Evolutionary conservation across 805 yeast genomes (phyloP), one percentile per base, ranked within the genome.

Genomic region (Sugiyamaella valdiviana): DNA sequence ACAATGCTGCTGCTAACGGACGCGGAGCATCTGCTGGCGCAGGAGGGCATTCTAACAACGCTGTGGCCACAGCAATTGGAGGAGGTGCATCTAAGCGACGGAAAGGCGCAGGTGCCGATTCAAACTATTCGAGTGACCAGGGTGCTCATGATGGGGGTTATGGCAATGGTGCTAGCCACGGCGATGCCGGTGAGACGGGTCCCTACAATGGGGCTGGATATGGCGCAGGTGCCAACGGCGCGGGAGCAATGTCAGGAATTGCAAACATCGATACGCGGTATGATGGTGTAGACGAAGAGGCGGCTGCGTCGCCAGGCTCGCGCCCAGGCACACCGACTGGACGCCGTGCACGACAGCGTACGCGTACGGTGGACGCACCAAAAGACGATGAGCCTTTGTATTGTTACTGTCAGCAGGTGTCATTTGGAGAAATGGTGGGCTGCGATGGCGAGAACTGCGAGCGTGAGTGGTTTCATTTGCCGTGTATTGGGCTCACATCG

Each of bases 341-440:
- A 29, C 37, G 53, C 24, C 51, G 53, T 7, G 23, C 41, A 39
- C 9, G 49, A 20, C 36, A 49, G 29, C 51, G 57, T 51, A 56
- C 57, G 38, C 42, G 51, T 21, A 15, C 46, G 10, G 50, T 42
- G 7, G 57, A 49, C 3, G 42, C 23, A 10, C 20, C 47, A 17
- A 52, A 55, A 49, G 66, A 63, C 42, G 74, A 72, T 19, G 97
- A 90, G 60, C 95, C 95, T 0, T 78, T 89, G 1, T 91, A 91
- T 64, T 93, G 99, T 66, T 90, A 91, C 69, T 93, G 99, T 69
- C 87, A 89, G 64, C 96, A 90, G 64, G 95, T 90, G 0, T 91
- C 97, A 3, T 93, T 85, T 63, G 99, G 99, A 16, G 98, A 93
- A 62, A 93, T 93, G 99, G 97, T 93, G 51, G 99, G 95, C 1